phyloP scores from a whole-genome alignment of 495 filamentous ascomycete species.

The Talaromyces trachyspermus region DNA sequence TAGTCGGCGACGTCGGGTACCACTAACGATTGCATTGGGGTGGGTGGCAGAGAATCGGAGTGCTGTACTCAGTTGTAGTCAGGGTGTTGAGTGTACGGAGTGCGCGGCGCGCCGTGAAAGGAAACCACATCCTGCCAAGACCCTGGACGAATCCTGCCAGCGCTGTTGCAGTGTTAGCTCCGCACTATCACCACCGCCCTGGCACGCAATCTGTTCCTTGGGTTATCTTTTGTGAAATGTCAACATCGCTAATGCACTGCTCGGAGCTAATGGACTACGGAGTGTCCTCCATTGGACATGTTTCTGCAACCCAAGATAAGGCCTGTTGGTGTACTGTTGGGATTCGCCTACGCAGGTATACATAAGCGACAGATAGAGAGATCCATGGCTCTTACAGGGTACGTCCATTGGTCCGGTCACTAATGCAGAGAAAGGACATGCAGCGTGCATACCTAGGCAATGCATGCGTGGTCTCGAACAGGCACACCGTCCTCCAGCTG shows the following conservation, averaged over 20 bases:
- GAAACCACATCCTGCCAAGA: too few relatives aligned
- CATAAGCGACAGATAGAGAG: not conserved
- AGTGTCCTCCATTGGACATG: slow-evolving; percentile 1
- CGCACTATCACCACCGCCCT: too few relatives aligned
- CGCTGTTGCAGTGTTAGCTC: too few relatives aligned
- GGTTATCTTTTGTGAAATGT: not conserved
- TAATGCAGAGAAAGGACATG: not conserved
- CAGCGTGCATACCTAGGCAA: not conserved
- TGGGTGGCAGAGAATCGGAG: too few relatives aligned
- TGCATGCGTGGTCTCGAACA: not conserved
- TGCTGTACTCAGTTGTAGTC: too few relatives aligned
- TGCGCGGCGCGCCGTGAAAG: too few relatives aligned
- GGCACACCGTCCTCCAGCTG: not conserved
- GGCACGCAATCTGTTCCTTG: not conserved
- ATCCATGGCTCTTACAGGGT: not conserved
- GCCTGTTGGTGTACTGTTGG: not conserved
- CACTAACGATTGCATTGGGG: too few relatives aligned
- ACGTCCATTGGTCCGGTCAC: not conserved
- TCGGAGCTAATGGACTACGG: not conserved
- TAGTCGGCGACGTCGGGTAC: too few relatives aligned
- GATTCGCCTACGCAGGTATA: not conserved
- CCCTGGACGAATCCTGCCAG: too few relatives aligned
- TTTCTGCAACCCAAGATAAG: slow-evolving; percentile 2
- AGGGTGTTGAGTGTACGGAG: too few relatives aligned
- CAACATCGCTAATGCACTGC: not conserved